Base-by-base conservation (phyloP, 202 grass and related monocot species). In the Carex arenaria region DNA sequence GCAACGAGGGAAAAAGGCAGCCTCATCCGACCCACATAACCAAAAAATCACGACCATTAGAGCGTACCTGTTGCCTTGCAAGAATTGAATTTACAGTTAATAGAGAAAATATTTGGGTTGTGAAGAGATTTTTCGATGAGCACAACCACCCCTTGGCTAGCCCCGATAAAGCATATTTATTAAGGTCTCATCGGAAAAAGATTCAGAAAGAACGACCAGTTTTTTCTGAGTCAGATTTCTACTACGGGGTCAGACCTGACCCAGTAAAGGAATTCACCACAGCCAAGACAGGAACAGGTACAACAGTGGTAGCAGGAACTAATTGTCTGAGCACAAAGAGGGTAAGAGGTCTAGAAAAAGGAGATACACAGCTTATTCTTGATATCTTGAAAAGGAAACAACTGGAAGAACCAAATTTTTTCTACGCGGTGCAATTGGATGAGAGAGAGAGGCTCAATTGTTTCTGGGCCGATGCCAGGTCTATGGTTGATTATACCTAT, bases 1-100 rank as follows among this genome's bases (percentile, higher is more conserved):
- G 87, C 55, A 86, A 86, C 57, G 87, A 89, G 82, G 87, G 87
- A 52, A 73, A 32, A 17, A 83, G 84, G 5, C 84, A 89, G 68
- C 64, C 55, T 10, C 87, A 86, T 71, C 80, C 20, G 17, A 72
- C 84, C 31, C 87, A 86, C 77, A 80, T 89, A 26, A 83, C 87
- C 17, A 85, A 79, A 30, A 89, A 86, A 72, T 80, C 87, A 18
- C 78, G 87, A 4, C 87, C 87, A 18, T 61, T 89, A 61, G 87
- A 89, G 83, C 74, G 84, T 69, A 86, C 84, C 61, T 84, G 85
- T 55, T 86, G 87, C 77, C 47, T 89, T 18, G 68, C 87, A 70
- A 79, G 87, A 71, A 83, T 89, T 64, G 79, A 89, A 68, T 89
- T 89, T 66, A 83, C 72, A n/a, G 87, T 89, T 11, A 86, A 85